Evolutionary conservation across 495 filamentous ascomycete genomes (phyloP).

Genomic region (Delitschia confertaspora): DNA sequence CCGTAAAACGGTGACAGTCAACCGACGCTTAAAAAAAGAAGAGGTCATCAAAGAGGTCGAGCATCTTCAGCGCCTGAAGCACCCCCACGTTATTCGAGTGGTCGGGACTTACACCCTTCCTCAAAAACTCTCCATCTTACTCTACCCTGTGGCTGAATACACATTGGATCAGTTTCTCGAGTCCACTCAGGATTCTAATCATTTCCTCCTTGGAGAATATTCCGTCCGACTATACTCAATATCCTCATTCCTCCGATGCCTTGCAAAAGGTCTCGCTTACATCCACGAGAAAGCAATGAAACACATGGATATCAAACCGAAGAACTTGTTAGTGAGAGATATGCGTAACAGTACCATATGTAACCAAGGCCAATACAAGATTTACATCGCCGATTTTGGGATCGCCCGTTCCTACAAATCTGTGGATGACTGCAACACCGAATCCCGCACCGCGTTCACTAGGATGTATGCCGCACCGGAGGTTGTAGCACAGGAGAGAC

Average conservation of each 20-base stretch:
- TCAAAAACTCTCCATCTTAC: constrained; percentile 14
- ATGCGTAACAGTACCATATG: constrained; percentile 1
- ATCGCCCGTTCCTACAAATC: constrained; percentile 22
- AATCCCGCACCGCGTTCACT: constrained; percentile 13
- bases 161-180: constrained; percentile 21
- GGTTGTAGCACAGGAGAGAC: constrained; percentile 7
- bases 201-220: background rate
- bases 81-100: constrained; percentile 22
- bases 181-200: background rate
- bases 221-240: background rate
- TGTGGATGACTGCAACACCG: constrained; percentile 11
- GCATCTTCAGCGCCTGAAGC: constrained; percentile 19
- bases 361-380: constrained; percentile 5
- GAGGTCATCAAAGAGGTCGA: constrained; percentile 21
- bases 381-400: constrained; percentile 26
- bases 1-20: constrained; percentile 18
- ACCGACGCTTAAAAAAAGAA: constrained; percentile 6
- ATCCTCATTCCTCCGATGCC: constrained; percentile 8
- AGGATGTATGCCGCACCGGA: constrained; percentile 20
- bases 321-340: constrained; percentile 13
- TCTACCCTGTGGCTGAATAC: constrained; percentile 23
- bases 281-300: constrained; percentile 5
- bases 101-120: constrained; percentile 19
- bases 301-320: constrained; percentile 14
- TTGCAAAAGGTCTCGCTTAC: constrained; percentile 1